Base-by-base conservation (phyloP, 108 stramenopile genomes). In the Schizochytrium sp. region DNA sequence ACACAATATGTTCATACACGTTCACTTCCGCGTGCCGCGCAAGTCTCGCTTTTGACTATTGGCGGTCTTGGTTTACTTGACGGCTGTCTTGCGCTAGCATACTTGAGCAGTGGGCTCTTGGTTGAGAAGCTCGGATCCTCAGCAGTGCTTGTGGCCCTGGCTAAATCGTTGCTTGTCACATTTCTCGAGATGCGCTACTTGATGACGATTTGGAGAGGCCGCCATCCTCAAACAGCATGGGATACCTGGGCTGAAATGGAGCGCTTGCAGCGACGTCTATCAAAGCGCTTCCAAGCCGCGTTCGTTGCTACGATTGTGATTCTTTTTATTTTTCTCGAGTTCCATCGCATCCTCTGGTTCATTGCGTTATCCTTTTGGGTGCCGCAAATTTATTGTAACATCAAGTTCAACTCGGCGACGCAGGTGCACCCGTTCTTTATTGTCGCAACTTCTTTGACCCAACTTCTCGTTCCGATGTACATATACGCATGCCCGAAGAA, bases 151-250 rank as follows among this genome's bases (percentile, higher is more conserved):
- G 95, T 97, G n/a, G 96, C 97, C 0, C 97, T 99, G 72, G 97
- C 98, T 91, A 98, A 98, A 91, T 93, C 97, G 15, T 90, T 99
- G 44, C 96, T 96, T 46, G 98, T 98, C 89, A 96, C 96, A 76
- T 94, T 97, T 61, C 96, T 99, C 58, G 97, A 99, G 89, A 96
- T 98, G 95, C 97, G 97, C 87, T 97, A 96, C 93, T 95, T 98
- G 96, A 92, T 95, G 49, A 89, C 97, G 46, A 96, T 98, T 3
- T 94, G 95, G 50, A 95, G 97, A 61, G 96, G 97, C 3, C 93
- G 94, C 87, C 93, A 96, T 49, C 92, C 95, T 2, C 94, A 91
- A 4, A 58, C 92, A 47, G 92, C 94, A 57, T 87, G 92, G 61
- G 97, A 96, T 49, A 92, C 90, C 38, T 91, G 87, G 87, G 49